Evolutionary conservation across 2,329 filamentous ascomycete species (phyloP).

Genomic region (Alternaria solani): DNA sequence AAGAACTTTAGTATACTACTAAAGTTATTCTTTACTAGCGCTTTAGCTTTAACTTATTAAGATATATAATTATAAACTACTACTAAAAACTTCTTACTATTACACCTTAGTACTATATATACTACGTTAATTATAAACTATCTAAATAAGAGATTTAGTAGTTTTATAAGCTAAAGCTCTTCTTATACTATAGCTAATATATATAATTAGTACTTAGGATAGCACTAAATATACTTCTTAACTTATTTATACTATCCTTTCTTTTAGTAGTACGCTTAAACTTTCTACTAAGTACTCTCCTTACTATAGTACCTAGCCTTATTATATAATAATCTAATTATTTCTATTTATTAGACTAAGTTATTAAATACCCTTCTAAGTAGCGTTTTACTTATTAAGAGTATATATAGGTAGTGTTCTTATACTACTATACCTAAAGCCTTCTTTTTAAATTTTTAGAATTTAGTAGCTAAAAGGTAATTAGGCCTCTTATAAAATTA

Average conservation of each 20-base stretch:
- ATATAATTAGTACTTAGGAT: too few relatives aligned
- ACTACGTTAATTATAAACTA: background rate
- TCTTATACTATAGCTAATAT: background rate
- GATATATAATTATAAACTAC: background rate
- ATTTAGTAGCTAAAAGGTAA: background rate
- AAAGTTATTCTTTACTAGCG: background rate
- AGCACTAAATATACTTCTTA: background rate
- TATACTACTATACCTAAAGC: background rate
- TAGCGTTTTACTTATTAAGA: too few relatives aligned
- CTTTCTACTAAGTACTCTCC: background rate
- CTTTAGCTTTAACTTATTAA: background rate
- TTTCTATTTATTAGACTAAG: too few relatives aligned
- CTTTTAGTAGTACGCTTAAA: background rate
- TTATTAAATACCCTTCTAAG: too few relatives aligned
- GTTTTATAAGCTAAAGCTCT: background rate
- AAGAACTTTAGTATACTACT: background rate
- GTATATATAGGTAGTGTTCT: background rate
- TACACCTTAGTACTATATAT: background rate
- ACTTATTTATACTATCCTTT: background rate
- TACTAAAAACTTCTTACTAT: background rate
- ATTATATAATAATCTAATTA: too few relatives aligned
- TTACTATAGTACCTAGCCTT: too few relatives aligned
- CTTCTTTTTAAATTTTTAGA: background rate
- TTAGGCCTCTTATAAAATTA: too few relatives aligned
- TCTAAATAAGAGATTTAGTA: background rate